A percentile compares a stretch with the other conserved stretches of the same genome.
phyloP scores from a whole-genome alignment of 331 rosid species.

The Phaseolus coccineus region DNA sequence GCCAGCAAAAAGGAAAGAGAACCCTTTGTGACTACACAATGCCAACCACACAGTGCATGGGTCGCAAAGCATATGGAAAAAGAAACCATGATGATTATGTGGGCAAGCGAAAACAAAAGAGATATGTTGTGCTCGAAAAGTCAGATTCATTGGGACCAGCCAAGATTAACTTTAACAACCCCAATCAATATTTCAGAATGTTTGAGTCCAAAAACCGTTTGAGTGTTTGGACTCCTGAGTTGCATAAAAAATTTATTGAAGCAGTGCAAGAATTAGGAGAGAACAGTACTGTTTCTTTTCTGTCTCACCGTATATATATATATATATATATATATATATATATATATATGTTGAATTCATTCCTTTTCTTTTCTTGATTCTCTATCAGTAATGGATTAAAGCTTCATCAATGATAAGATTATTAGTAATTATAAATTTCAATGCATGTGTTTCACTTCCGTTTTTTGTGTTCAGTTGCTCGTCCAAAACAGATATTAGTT shows the following conservation, averaged over 20 bases:
- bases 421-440: neutral
- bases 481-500: slow-evolving; percentile 31
- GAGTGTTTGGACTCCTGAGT: slow-evolving; percentile 35
- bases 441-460: neutral
- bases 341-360: neutral
- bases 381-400: neutral
- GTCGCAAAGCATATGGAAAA: neutral
- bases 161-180: neutral
- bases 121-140: neutral
- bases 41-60: neutral
- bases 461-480: slow-evolving; percentile 25
- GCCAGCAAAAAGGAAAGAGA: neutral
- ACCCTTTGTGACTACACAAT: neutral
- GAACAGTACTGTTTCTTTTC: slow-evolving; percentile 25
- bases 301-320: neutral
- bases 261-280: slow-evolving; percentile 31
- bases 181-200: too few relatives aligned
- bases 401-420: neutral
- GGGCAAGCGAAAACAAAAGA: neutral
- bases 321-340: too few relatives aligned
- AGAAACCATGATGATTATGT: neutral
- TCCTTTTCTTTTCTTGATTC: neutral
- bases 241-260: slow-evolving; percentile 22
- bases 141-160: neutral
- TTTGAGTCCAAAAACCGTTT: neutral